A percentile compares a stretch with the other conserved stretches of the same genome.
Conservation (phyloP, 805 yeast genomes). For the Kurtzmaniella fragi region DNA sequence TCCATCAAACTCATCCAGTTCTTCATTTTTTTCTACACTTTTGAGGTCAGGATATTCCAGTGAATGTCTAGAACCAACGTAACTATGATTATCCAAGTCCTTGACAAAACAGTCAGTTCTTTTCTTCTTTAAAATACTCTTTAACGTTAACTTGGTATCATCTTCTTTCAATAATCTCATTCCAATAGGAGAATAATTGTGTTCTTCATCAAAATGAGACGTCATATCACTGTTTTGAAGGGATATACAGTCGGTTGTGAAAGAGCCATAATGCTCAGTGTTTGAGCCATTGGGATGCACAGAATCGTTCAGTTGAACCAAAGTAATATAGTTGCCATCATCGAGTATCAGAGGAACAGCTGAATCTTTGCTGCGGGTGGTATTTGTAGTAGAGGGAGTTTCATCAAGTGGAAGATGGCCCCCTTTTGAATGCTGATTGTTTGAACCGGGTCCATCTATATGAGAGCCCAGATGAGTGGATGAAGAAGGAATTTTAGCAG, state of each 20-base stretch:
- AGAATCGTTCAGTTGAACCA: not conserved
- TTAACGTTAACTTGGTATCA: constrained; percentile 1
- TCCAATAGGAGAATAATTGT: constrained; percentile 2
- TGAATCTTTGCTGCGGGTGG: constrained; percentile 1
- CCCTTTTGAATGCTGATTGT: too few relatives aligned
- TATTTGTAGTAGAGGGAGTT: not conserved
- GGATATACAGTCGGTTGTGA: constrained; percentile 33
- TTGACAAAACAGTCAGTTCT: not conserved
- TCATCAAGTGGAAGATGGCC: not conserved
- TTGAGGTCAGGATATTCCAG: not conserved
- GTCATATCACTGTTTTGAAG: constrained; percentile 37
- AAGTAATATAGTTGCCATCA: constrained; percentile 2
- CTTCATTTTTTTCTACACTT: not conserved
- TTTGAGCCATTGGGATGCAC: not conserved
- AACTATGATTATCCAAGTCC: constrained; percentile 1
- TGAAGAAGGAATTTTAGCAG: too few relatives aligned
- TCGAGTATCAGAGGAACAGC: constrained; percentile 1
- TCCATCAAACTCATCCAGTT: not conserved
- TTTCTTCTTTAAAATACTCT: constrained; percentile 3
- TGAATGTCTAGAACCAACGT: not conserved
- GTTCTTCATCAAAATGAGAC: constrained; percentile 10
- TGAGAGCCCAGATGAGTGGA: too few relatives aligned
- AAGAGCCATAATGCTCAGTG: constrained; percentile 20
- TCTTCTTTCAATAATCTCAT: constrained; percentile 1
- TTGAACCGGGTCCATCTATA: too few relatives aligned